Evolutionary conservation across 495 filamentous ascomycete species (phyloP), one percentile per base, ranked within the genome.

Genomic region (Lasiosphaeria miniovina): DNA sequence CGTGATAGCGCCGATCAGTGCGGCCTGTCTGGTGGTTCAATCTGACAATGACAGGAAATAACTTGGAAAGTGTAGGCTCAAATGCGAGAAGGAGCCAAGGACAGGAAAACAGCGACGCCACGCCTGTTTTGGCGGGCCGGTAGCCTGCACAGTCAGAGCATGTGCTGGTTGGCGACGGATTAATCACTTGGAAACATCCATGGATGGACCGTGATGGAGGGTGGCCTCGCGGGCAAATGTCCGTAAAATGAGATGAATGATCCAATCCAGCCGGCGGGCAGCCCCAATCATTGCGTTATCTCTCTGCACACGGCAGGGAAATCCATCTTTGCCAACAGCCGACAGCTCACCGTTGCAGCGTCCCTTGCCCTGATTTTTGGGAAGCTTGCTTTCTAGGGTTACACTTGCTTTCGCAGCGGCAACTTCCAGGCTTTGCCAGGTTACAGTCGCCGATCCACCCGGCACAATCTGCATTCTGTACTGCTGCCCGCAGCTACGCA

Each of bases 301-400:
- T 41, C 12, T 34, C 24, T 4, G 33, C n/a, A 33, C 41, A 45
- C 36, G 33, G 2, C 52, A 32, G 31, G 48, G 38, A 41, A 41
- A 41, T 41, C 38, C 38, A 41, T 14, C 38, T 14, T 9, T 41
- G 8, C 38, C 7, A 8, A 8, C 38, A 41, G 8, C 38, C 14
- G 38, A 5, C 43, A 46, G 43, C 43, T 14, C 43, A 46, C 43
- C 43, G 43, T 46, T 46, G 31, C 10, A 46, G 8, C 54, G 40
- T 45, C 49, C n/a, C 49, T 51, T 35, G 49, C 17, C 55, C 40
- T 51, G 55, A 51, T 58, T 58, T 51, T 58, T 51, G 55, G 36
- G n/a, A n/a, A n/a, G n/a, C n/a, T 51, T 14, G 32, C 49, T 51
- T 51, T 51, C 14, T 9, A 51, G 49, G 46, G 38, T 41, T 41